Percentiles rank a stretch among this genome's conserved stretches.
phyloP scores from a whole-genome alignment of 2,329 filamentous ascomycete species.

The Talaromyces funiculosus region DNA sequence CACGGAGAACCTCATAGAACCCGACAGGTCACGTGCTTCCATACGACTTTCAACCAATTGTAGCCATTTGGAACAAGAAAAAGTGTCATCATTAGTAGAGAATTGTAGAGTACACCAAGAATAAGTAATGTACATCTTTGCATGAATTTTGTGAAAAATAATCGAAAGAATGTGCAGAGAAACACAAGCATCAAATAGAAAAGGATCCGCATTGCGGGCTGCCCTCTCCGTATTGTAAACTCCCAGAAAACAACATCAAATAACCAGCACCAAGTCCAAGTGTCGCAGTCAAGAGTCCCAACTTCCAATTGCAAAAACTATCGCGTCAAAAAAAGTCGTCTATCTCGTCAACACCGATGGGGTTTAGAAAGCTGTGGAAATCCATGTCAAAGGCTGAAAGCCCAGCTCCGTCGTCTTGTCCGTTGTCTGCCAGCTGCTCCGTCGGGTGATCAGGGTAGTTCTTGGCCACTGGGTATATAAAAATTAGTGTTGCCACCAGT shows the following conservation, averaged over 20 bases:
- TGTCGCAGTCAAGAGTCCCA: neutral
- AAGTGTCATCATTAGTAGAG: neutral
- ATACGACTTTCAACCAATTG: neutral
- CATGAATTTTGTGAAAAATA: neutral
- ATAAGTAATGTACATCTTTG: neutral
- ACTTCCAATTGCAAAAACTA: neutral
- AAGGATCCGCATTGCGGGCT: neutral
- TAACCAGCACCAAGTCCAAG: neutral
- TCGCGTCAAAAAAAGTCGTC: neutral
- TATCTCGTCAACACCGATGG: neutral
- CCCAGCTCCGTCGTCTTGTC: neutral
- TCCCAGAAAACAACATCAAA: neutral
- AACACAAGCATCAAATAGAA: neutral
- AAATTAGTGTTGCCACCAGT: conserved; percentile 12
- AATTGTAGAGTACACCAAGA: neutral
- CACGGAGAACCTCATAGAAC: conserved; percentile 37
- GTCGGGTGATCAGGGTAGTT: neutral
- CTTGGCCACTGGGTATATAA: neutral
- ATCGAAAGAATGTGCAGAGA: neutral
- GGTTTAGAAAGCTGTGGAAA: neutral
- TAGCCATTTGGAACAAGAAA: neutral
- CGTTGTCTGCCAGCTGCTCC: neutral
- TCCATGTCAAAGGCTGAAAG: conserved; percentile 2
- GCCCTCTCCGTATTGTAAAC: neutral
- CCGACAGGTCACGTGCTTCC: conserved; percentile 29